Evolutionary conservation across 768 basidiomycete species (phyloP).

Genomic region (Podaxis rugospora): DNA sequence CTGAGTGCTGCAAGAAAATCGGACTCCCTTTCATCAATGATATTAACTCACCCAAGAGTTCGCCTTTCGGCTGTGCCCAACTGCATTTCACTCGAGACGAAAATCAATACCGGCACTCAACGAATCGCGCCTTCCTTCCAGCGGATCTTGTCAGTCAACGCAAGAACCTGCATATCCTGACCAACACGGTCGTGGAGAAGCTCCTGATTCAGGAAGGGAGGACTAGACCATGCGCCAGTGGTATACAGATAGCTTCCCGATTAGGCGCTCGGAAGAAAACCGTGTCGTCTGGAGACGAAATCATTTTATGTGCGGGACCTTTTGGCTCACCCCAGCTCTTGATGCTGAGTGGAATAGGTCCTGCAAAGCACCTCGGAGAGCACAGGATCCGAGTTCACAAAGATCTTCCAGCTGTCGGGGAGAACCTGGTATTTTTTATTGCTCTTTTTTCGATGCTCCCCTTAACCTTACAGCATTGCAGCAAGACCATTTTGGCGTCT

Average conservation of each 20-base stretch:
- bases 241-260: constrained; percentile 52
- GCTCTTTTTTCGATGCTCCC: neutral
- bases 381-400: constrained; percentile 52
- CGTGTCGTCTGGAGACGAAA: constrained; percentile 49
- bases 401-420: constrained; percentile 72
- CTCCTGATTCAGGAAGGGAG: constrained; percentile 41
- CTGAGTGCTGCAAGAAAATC: constrained; percentile 47
- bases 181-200: constrained; percentile 50
- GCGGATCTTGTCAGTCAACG: constrained; percentile 50
- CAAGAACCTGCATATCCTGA: constrained; percentile 60
- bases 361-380: constrained; percentile 49
- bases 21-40: constrained; percentile 59
- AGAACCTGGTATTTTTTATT: constrained; percentile 43
- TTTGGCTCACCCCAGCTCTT: constrained; percentile 65
- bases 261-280: constrained; percentile 33
- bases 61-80: constrained; percentile 16
- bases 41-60: constrained; percentile 55
- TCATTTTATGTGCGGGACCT: constrained; percentile 42
- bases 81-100: constrained; percentile 23
- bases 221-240: constrained; percentile 40
- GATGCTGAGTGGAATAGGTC: constrained; percentile 77
- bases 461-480: constrained; percentile 3
- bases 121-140: constrained; percentile 66
- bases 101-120: constrained; percentile 50
- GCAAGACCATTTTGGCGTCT: constrained; percentile 36